Conservation (phyloP, 495 filamentous ascomycete species). For the Penicillium cataractarum region DNA sequence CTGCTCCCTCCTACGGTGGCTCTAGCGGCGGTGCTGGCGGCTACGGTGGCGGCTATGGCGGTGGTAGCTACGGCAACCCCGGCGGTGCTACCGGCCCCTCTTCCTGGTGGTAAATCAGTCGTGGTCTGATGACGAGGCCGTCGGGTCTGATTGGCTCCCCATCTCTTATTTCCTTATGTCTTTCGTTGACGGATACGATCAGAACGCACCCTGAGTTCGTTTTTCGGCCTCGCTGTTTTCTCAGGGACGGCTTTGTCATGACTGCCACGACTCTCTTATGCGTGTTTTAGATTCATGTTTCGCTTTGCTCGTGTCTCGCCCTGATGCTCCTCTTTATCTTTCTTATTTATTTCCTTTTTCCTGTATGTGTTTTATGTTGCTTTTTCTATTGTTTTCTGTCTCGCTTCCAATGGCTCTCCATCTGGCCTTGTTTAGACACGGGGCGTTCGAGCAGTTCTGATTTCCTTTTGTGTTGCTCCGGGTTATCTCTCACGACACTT, state of each 20-base stretch:
- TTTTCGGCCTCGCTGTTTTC: slow-evolving; percentile 44
- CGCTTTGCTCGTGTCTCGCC: slow-evolving; percentile 37
- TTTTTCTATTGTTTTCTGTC: slow-evolving; percentile 5
- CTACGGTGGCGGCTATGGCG: slow-evolving; percentile 40
- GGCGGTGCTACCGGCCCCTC: slow-evolving; percentile 80
- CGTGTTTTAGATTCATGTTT: slow-evolving; percentile 31
- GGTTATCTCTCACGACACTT: slow-evolving; percentile 29
- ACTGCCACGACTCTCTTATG: slow-evolving; percentile 49
- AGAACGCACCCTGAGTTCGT: slow-evolving; percentile 51
- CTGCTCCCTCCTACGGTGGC: slow-evolving; percentile 40
- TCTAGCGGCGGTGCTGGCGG: slow-evolving; percentile 37
- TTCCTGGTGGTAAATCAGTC: slow-evolving; percentile 88
- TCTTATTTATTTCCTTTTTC: not conserved
- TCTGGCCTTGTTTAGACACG: slow-evolving; percentile 46
- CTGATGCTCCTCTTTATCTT: slow-evolving; percentile 13
- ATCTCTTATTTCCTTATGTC: slow-evolving; percentile 43
- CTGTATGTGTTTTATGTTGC: slow-evolving; percentile 28
- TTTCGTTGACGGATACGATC: slow-evolving; percentile 50
- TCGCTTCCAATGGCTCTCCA: slow-evolving; percentile 38
- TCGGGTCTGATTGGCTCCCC: slow-evolving; percentile 50
- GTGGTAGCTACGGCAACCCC: slow-evolving; percentile 80
- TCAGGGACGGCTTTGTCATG: slow-evolving; percentile 57
- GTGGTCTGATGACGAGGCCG: slow-evolving; percentile 53
- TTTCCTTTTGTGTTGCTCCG: slow-evolving; percentile 41
- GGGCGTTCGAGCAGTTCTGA: slow-evolving; percentile 49